Base-by-base conservation (phyloP, 371 early-diverging fungal genomes). In the Mucor piriformis region DNA sequence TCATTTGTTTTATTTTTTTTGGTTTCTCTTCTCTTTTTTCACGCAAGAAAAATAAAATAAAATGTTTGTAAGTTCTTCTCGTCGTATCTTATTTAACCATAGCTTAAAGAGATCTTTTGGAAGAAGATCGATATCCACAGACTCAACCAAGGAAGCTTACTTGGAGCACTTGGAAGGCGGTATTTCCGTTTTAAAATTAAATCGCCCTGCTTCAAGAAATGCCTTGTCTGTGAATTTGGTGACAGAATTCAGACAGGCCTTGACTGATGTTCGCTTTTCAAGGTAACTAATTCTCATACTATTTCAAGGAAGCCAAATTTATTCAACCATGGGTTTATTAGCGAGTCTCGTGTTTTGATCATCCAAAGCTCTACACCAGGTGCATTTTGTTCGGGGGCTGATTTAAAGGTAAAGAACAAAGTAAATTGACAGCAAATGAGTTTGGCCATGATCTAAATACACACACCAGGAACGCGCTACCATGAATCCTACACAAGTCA, bases 331-430 rank as follows among this genome's bases (percentile, higher is more conserved):
- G n/a, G 21, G 8, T 7, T 29, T 40, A 0, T 8, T 50, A 88
- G 83, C 12, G 82, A 80, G 10, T 74, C 85, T 2, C 86, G 94
- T n/a, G 97, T 93, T 7, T 79, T 96, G 32, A 79, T 97, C 37
- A 51, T 97, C 25, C 83, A 88, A 53, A 92, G 93, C 70, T 50
- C 84, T 52, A 95, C 95, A 1, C 84, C 89, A 38, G 79, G 88
- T 4, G 95, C 93, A 18, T 98, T 98, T 67, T 97, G 97, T 68
- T 94, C 97, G 6, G 98, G 98, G 32, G 98, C 98, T 3, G 98
- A 98, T 72, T 74, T 98, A 63, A 96, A 95, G 81, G 93, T 90
- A 79, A 43, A 29, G 1, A 50, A 16, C 6, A 15, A 40, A 18
- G 18, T 7, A 42, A 18, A 16, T 18, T 18, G 3, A 4, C 20